These are phyloP conservation scores for Rhynchosporium graminicola DNA, from an alignment of 2,329 filamentous ascomycete genomes.

Conservation along the genomic window DNA sequence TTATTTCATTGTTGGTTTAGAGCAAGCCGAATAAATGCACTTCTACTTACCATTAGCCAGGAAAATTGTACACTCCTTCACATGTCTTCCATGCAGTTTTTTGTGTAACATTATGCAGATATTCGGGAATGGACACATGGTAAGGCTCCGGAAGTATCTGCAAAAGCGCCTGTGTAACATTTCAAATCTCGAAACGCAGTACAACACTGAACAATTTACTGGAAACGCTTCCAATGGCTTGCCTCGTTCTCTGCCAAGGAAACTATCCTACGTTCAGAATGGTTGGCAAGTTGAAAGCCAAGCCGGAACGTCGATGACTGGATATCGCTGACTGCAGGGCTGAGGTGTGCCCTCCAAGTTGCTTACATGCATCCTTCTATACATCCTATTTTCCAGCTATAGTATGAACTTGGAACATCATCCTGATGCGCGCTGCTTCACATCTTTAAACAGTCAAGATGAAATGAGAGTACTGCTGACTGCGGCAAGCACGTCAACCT, in stretches of 20 bases:
- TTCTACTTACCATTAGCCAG: background rate
- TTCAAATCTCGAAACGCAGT: too few species aligned
- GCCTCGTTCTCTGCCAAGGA: too few species aligned
- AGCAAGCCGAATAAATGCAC: slow-evolving; percentile 2
- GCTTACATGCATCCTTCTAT: slow-evolving; percentile 9
- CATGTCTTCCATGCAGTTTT: background rate
- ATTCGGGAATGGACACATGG: background rate
- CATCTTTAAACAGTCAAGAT: too few species aligned
- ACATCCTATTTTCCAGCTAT: slow-evolving; percentile 3
- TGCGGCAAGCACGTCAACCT: background rate
- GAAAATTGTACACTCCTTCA: background rate
- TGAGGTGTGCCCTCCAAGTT: slow-evolving; percentile 1
- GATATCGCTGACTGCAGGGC: slow-evolving; percentile 2
- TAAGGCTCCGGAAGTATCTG: background rate
- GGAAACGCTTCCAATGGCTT: too few species aligned
- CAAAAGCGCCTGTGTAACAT: background rate
- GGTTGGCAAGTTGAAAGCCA: background rate
- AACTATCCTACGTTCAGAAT: background rate
- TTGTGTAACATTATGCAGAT: slow-evolving; percentile 2
- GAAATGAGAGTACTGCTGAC: slow-evolving; percentile 10
- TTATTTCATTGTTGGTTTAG: background rate
- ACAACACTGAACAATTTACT: too few species aligned
- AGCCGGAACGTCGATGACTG: background rate
- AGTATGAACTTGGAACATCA: slow-evolving; percentile 2
- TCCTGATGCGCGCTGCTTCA: slow-evolving; percentile 1